Evolutionary conservation across 164 flowering plant species (phyloP), one percentile per base, ranked within the genome.

Genomic region (Vitis vinifera): DNA sequence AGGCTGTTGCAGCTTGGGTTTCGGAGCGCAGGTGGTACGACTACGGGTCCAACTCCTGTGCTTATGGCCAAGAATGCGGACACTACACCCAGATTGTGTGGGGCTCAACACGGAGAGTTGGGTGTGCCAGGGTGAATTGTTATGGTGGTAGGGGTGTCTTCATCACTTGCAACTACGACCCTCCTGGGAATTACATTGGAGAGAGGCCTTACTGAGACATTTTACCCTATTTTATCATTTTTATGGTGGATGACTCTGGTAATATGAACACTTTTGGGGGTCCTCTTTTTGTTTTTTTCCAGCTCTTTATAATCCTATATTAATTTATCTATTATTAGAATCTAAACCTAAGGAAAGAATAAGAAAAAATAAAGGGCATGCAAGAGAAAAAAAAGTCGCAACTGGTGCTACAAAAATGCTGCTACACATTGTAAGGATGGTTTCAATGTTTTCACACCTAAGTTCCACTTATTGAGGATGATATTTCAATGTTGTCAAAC

Each of bases 51-150:
- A 88, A 86, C 47, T 68, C 84, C 0, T 89, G 94, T 66, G 58
- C 55, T 1, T 29, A 71, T 2, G 80, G 81, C 0, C 10, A 78
- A 66, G 55, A 71, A 10, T 89, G 94, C 59, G 91, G 92, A 51
- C 97, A 91, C 76, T 91, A 83, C 50, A 91, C 94, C 0, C 97
- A 91, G 80, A 69, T 91, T n/a, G 83, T 87, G 55, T 91, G 97
- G 97, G 67, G 76, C 3, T 47, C 50, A 0, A 87, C 86, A 0
- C 66, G 31, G 31, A 68, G 83, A 66, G 19, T 91, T 37, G 97
- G 97, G 51, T 91, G 97, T 44, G 89, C 90, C 1, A 76, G 67
- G 66, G 88, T 85, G 49, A 53, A 13, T 13, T 90, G 97, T 56
- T n/a, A 8, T 8, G 69, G 66, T 9, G 85, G 81, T 0, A 61